Percentiles rank a stretch among this genome's conserved stretches.
phyloP scores from a whole-genome alignment of 2,329 filamentous ascomycete genomes.

The Lasiodiplodia sp. region DNA sequence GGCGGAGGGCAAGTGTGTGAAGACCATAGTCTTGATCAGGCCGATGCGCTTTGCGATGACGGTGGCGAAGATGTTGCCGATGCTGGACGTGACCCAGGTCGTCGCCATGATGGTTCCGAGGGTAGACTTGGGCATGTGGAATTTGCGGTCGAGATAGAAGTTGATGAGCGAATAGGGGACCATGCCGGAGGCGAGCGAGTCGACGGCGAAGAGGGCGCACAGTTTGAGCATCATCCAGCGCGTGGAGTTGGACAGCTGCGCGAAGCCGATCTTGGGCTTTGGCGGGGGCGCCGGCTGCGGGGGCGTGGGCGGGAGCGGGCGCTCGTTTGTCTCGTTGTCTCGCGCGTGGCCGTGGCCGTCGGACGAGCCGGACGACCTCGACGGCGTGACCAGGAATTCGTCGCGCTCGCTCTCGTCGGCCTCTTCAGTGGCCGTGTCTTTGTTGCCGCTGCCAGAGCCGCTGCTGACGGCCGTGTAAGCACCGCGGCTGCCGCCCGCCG shows the following conservation, averaged over 20 bases:
- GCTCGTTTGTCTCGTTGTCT: slow-evolving; percentile 33
- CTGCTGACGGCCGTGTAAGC: neutral
- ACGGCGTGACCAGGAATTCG: slow-evolving; percentile 21
- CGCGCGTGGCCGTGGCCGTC: slow-evolving; percentile 39
- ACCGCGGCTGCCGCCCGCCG: slow-evolving; percentile 49
- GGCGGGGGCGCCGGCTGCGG: slow-evolving; percentile 29
- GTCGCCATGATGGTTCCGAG: slow-evolving; percentile 63
- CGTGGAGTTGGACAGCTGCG: slow-evolving; percentile 65
- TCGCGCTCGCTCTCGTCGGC: slow-evolving; percentile 38
- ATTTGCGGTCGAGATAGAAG: slow-evolving; percentile 65
- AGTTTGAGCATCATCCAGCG: slow-evolving; percentile 65
- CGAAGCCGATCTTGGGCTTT: slow-evolving; percentile 44
- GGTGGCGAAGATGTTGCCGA: slow-evolving; percentile 59
- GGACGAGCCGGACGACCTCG: slow-evolving; percentile 16
- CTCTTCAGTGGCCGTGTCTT: slow-evolving; percentile 34
- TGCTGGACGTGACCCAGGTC: slow-evolving; percentile 51
- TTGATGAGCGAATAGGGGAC: slow-evolving; percentile 61
- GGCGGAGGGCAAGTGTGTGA: slow-evolving; percentile 46
- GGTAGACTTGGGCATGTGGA: slow-evolving; percentile 58
- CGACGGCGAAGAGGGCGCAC: slow-evolving; percentile 71
- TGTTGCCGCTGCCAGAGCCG: neutral
- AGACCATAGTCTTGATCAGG: slow-evolving; percentile 55
- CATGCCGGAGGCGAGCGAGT: slow-evolving; percentile 75
- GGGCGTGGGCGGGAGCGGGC: slow-evolving; percentile 13
- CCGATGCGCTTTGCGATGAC: slow-evolving; percentile 71